Conservation (phyloP, 371 early-diverging fungal species). For the Nematocida major region DNA sequence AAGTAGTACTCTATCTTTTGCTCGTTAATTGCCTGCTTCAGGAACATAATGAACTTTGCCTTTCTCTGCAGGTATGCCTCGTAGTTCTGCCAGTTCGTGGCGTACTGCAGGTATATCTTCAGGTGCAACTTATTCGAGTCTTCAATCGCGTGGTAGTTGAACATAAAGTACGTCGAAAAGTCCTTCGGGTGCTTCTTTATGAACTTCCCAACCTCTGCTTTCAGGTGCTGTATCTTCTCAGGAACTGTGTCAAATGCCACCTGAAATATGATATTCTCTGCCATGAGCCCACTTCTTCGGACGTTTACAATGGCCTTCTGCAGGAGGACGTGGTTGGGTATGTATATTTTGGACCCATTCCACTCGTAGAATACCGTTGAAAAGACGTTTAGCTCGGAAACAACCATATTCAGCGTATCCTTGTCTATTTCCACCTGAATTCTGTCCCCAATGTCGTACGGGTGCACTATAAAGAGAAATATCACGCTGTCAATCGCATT, state of each 20-base stretch:
- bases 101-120: constrained; percentile 64
- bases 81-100: constrained; percentile 64
- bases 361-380: constrained; percentile 64
- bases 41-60: constrained; percentile 61
- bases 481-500: constrained; percentile 63
- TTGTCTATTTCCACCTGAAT: constrained; percentile 60
- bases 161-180: constrained; percentile 63
- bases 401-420: constrained; percentile 63
- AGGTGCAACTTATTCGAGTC: constrained; percentile 64
- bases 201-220: constrained; percentile 55
- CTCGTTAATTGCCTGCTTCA: constrained; percentile 54
- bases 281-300: constrained; percentile 60
- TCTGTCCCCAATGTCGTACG: constrained; percentile 66
- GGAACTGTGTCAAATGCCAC: constrained; percentile 57
- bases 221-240: constrained; percentile 57
- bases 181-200: constrained; percentile 56
- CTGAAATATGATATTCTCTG: constrained; percentile 63
- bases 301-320: constrained; percentile 62
- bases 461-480: constrained; percentile 65
- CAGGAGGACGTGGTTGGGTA: constrained; percentile 62
- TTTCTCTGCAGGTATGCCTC: constrained; percentile 62
- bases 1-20: constrained; percentile 61
- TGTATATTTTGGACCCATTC: constrained; percentile 64
- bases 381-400: constrained; percentile 65
- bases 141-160: constrained; percentile 64